A percentile compares a stretch with the other conserved stretches of the same genome.
Evolutionary conservation across 2,329 filamentous ascomycete genomes (phyloP).

Genomic region (Zalaria sp.): DNA sequence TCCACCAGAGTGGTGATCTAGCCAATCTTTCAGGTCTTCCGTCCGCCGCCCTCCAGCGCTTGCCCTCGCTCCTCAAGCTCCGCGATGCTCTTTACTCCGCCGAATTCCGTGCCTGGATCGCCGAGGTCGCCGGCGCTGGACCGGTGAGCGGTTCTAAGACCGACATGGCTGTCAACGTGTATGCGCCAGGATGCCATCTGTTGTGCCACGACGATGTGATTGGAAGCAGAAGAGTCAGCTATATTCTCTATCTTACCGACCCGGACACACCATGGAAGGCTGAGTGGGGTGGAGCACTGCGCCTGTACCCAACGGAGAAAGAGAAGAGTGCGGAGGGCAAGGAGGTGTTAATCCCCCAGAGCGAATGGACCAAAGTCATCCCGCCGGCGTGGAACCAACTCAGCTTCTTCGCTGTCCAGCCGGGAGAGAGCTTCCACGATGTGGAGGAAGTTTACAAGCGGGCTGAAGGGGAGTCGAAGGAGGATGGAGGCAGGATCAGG

Average conservation of each 20-base stretch:
- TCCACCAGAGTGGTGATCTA: slow-evolving; percentile 94
- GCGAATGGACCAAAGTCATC: slow-evolving; percentile 68
- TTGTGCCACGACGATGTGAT: slow-evolving; percentile 98
- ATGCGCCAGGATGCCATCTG: slow-evolving; percentile 89
- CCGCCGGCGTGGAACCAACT: slow-evolving; percentile 95
- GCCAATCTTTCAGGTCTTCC: slow-evolving; percentile 93
- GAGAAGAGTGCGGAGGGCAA: slow-evolving; percentile 49
- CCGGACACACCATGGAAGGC: slow-evolving; percentile 82
- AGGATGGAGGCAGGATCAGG: slow-evolving; percentile 64
- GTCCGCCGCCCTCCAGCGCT: slow-evolving; percentile 65
- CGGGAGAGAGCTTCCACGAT: slow-evolving; percentile 97
- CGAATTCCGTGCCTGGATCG: slow-evolving; percentile 78
- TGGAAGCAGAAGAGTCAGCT: slow-evolving; percentile 88
- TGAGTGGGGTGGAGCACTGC: slow-evolving; percentile 83
- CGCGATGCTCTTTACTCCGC: slow-evolving; percentile 89
- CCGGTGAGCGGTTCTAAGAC: slow-evolving; percentile 86
- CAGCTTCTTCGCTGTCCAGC: slow-evolving; percentile 95
- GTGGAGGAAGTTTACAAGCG: slow-evolving; percentile 89
- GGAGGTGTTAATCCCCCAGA: slow-evolving; percentile 63
- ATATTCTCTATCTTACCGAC: slow-evolving; percentile 90
- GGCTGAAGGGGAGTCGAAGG: slow-evolving; percentile 41
- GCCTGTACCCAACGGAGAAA: slow-evolving; percentile 64
- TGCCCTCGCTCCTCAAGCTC: slow-evolving; percentile 82
- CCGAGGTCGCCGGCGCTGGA: slow-evolving; percentile 71
- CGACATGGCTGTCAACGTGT: slow-evolving; percentile 98